Evolutionary conservation across 2,329 filamentous ascomycete species (phyloP), one percentile per base, ranked within the genome.

Genomic region (Fusarium sp.): DNA sequence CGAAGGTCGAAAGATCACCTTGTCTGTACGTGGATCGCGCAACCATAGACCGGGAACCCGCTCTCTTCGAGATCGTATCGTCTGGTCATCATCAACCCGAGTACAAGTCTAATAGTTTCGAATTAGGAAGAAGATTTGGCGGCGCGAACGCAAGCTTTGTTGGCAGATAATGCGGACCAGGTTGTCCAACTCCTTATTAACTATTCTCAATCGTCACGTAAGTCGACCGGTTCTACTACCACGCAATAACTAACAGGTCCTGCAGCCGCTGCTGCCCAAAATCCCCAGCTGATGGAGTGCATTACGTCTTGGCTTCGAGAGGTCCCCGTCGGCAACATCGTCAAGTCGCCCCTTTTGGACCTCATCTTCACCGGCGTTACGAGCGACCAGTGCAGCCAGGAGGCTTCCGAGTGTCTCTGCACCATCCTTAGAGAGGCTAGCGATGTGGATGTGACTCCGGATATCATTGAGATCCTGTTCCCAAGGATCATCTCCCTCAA

Each of bases 1-100:
- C 74, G 95, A 99, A 86, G 96, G 96, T 83, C 93, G 96, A 83
- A 99, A 98, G 85, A 97, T 99, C 87, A 97, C 93, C 86, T 87
- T 99, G 83, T 94, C 93, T 89, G 94, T 97, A 96, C 85, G 93
- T 95, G 87, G 89, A 91, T 84, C 85, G 84, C 84, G 80, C 74
- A 82, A 76, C 78, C 78, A 82, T 80, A 83, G 81, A 80, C 82
- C 76, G 75, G 75, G 67, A 74, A 75, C 65, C 69, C 74, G 69
- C 73, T 74, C 73, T 69, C 62, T 63, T 73, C 77, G 76, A 77
- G 77, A 76, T 72, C 75, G 71, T 76, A 71, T 75, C 74, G 72
- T 75, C 75, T 77, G 76, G 75, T 76, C 76, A 75, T 74, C 74
- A 67, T 77, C 80, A 79, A 76, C 73, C 72, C 70, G 65, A 70